phyloP scores from a whole-genome alignment of 768 basidiomycete genomes.

The Pisolithus orientalis region DNA sequence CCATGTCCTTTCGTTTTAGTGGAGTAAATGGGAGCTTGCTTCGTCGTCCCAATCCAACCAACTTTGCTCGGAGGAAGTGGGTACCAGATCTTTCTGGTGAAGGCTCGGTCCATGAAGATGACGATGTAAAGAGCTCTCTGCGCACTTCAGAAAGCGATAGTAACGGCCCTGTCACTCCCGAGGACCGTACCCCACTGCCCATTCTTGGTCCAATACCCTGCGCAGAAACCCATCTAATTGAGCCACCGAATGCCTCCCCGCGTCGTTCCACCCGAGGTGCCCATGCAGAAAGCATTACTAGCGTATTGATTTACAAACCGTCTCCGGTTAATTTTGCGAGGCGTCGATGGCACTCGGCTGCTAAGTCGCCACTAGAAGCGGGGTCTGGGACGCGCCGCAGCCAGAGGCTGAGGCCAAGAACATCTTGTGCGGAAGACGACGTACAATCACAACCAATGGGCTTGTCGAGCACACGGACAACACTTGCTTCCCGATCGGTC shows the following conservation, averaged over 20 bases:
- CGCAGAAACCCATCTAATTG: conserved; percentile 10
- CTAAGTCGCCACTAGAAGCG: conserved; percentile 30
- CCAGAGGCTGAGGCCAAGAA: conserved; percentile 28
- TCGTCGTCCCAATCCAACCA: conserved; percentile 55
- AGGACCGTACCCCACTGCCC: conserved; percentile 41
- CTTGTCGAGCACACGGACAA: conserved; percentile 25
- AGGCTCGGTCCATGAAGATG: conserved; percentile 30
- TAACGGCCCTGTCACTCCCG: conserved; percentile 50
- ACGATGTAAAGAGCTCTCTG: conserved; percentile 26
- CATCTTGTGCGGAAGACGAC: conserved; percentile 23
- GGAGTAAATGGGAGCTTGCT: conserved; percentile 41
- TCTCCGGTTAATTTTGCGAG: conserved; percentile 60
- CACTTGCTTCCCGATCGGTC: conserved; percentile 27
- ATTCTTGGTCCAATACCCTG: conserved; percentile 29
- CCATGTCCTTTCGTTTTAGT: conserved; percentile 24
- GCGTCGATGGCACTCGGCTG: conserved; percentile 49
- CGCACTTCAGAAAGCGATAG: conserved; percentile 42
- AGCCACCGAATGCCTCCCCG: conserved; percentile 16
- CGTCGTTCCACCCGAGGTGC: conserved; percentile 20
- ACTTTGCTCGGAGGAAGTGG: conserved; percentile 56
- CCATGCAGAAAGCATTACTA: conserved; percentile 23
- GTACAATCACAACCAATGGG: conserved; percentile 22
- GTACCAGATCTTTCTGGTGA: conserved; percentile 31
- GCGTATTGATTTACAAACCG: conserved; percentile 50
- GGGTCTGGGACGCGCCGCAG: conserved; percentile 29